These are phyloP conservation scores for Metschnikowia arizonensis DNA, from an alignment of 805 yeast genomes.

Conservation along the genomic window DNA sequence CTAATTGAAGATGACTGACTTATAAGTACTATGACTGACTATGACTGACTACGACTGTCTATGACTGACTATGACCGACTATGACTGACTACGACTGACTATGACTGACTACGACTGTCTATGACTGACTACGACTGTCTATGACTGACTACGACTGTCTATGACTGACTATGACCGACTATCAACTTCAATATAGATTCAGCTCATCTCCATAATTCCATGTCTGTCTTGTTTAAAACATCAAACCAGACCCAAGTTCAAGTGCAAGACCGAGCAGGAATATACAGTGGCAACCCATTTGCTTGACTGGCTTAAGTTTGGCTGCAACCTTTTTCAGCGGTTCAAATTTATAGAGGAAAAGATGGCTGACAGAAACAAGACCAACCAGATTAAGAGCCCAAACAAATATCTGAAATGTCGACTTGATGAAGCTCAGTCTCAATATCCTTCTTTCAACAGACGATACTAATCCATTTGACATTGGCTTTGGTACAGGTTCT, in stretches of 20 bases:
- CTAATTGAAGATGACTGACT: no score
- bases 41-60: no score
- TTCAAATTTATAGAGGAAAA: constrained; percentile 45
- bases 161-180: no score
- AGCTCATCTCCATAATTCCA: no score
- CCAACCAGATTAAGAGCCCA: background rate
- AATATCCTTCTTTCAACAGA: constrained; percentile 13
- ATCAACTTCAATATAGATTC: no score
- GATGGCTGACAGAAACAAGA: constrained; percentile 23
- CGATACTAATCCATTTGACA: constrained; percentile 36
- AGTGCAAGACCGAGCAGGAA: constrained; percentile 42
- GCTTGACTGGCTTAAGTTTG: constrained; percentile 46
- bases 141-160: no score
- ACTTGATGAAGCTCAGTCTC: constrained; percentile 15
- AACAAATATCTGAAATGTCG: constrained; percentile 5
- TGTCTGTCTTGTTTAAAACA: constrained; percentile 31
- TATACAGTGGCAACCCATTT: constrained; percentile 57
- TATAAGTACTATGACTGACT: no score
- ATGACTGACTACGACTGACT: no score
- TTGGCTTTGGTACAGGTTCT: constrained; percentile 15
- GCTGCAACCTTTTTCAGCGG: constrained; percentile 44
- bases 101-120: no score
- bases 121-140: no score
- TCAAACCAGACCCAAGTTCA: constrained; percentile 32
- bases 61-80: no score